Evolutionary conservation across 306 rosid genomes (phyloP).

Genomic region (Pachyrhizus erosus): DNA sequence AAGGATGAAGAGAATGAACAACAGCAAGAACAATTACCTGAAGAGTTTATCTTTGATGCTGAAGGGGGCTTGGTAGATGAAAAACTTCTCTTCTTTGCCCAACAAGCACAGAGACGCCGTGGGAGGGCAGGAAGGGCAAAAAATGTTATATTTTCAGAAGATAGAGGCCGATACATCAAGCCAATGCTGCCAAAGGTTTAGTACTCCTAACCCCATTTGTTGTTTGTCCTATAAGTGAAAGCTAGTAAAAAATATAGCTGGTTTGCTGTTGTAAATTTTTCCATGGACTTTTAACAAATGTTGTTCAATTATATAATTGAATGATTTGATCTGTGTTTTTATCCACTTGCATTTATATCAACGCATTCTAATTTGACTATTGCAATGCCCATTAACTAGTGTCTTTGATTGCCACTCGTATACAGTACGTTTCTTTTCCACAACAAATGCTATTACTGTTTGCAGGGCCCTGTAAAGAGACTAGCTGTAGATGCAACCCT

Average conservation of each 20-base stretch:
- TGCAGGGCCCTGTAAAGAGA: conserved; percentile 90
- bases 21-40: conserved; percentile 86
- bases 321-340: conserved; percentile 9
- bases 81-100: conserved; percentile 97
- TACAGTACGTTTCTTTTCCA: not conserved
- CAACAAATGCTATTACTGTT: conserved; percentile 24
- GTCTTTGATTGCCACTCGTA: not conserved
- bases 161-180: conserved; percentile 94
- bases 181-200: conserved; percentile 97
- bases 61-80: conserved; percentile 98
- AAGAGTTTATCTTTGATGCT: conserved; percentile 93
- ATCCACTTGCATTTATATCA: conserved; percentile 16
- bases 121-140: conserved; percentile 99
- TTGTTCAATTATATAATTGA: conserved; percentile 23
- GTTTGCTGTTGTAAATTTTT: conserved; percentile 20
- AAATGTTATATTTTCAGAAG: conserved; percentile 97
- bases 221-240: conserved; percentile 12
- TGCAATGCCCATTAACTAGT: not conserved
- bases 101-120: conserved; percentile 90
- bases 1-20: conserved; percentile 83
- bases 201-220: conserved; percentile 26
- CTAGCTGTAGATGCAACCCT: conserved; percentile 98
- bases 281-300: not conserved
- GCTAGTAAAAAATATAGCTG: conserved; percentile 27
- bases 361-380: conserved; percentile 11